Conservation (phyloP, 345 rosid genomes). For the Bretschneidera sinensis region DNA sequence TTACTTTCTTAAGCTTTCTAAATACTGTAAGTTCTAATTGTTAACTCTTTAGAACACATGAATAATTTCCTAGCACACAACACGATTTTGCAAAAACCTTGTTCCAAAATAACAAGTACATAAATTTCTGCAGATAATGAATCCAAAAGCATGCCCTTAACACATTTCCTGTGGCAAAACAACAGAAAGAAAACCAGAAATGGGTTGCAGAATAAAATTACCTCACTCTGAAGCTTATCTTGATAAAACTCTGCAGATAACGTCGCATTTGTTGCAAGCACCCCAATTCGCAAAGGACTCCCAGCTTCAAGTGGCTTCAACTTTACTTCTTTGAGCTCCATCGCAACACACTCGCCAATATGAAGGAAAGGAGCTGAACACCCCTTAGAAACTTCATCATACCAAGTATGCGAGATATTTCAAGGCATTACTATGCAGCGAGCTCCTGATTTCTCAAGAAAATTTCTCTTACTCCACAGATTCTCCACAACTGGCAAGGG, state of each 20-base stretch:
- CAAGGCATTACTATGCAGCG: constrained; percentile 64
- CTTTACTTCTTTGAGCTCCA: constrained; percentile 51
- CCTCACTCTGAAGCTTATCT: constrained; percentile 57
- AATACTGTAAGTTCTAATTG: no score
- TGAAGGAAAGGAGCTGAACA: constrained; percentile 53
- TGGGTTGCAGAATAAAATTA: constrained; percentile 8
- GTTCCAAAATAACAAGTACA: background rate
- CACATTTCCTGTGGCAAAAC: background rate
- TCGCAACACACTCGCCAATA: constrained; percentile 56
- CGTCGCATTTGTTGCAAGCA: constrained; percentile 42
- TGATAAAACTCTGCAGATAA: constrained; percentile 47
- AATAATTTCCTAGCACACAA: background rate
- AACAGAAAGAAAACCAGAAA: background rate
- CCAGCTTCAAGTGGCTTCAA: constrained; percentile 69
- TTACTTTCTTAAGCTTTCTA: no score
- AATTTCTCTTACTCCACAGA: constrained; percentile 41
- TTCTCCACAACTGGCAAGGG: constrained; percentile 32
- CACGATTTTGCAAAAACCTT: background rate
- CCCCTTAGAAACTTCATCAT: constrained; percentile 45
- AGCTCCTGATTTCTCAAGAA: constrained; percentile 65
- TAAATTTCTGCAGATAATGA: background rate
- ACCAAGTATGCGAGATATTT: constrained; percentile 54
- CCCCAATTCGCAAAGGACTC: constrained; percentile 49
- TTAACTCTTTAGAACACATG: background rate
- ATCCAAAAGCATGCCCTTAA: background rate